phyloP scores from a whole-genome alignment of 2,329 filamentous ascomycete species.

The Calycina herbarum region DNA sequence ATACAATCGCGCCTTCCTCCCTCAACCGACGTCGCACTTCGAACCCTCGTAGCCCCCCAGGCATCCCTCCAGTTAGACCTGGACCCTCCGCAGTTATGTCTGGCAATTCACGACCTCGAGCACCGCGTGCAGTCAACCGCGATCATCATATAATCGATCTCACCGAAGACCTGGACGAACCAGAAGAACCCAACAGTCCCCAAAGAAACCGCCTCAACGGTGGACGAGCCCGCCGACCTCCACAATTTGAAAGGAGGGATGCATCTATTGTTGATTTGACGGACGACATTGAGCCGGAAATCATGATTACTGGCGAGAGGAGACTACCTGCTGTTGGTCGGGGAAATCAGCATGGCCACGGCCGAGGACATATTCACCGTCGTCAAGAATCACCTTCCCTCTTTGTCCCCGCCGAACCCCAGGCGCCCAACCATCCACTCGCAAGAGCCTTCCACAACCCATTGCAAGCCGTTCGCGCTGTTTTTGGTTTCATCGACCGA shows the following conservation, averaged over 20 bases:
- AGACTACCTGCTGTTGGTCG: conserved; percentile 19
- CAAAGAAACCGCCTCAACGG: conserved; percentile 8
- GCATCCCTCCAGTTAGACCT: conserved; percentile 17
- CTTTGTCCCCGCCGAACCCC: conserved; percentile 15
- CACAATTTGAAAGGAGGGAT: conserved; percentile 35
- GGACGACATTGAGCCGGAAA: conserved; percentile 43
- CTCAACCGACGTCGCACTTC: conserved; percentile 29
- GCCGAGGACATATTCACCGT: conserved; percentile 3
- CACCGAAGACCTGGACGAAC: conserved; percentile 35
- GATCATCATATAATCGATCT: conserved; percentile 36
- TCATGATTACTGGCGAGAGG: conserved; percentile 36
- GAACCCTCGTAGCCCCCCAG: conserved; percentile 31
- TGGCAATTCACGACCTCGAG: conserved; percentile 22
- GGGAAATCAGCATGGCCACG: background rate
- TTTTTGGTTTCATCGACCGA: conserved; percentile 6
- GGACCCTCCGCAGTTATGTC: conserved; percentile 30
- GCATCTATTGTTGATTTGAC: conserved; percentile 53
- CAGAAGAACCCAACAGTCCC: background rate
- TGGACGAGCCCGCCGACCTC: conserved; percentile 25
- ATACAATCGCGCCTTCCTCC: conserved; percentile 14
- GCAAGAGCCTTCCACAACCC: background rate
- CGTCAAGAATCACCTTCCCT: conserved; percentile 15
- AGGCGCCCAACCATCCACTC: background rate
- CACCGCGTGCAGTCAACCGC: conserved; percentile 29
- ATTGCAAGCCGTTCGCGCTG: background rate